Percentiles rank a stretch among this genome's conserved stretches.
phyloP scores from a whole-genome alignment of 768 basidiomycete genomes.

The Leccinum longicurvipes region DNA sequence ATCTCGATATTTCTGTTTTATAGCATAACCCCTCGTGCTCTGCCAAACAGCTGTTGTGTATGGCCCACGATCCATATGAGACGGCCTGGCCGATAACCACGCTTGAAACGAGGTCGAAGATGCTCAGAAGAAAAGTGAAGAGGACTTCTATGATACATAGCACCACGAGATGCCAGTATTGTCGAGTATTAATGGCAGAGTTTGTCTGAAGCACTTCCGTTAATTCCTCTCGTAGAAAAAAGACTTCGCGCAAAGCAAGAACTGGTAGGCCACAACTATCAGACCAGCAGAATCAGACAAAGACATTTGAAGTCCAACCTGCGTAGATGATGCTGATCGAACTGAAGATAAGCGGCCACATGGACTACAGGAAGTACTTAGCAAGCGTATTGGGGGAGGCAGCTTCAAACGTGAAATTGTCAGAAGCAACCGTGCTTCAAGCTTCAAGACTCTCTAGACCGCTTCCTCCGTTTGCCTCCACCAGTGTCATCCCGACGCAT shows the following conservation, averaged over 20 bases:
- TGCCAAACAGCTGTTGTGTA: slow-evolving; percentile 40
- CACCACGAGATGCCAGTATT: not conserved
- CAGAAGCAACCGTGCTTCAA: not conserved
- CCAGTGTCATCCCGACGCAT: not conserved
- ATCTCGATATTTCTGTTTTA: slow-evolving; percentile 38
- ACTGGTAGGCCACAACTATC: slow-evolving; percentile 10
- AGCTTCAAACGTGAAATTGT: too few relatives aligned
- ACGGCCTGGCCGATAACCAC: not conserved
- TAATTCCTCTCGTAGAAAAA: not conserved
- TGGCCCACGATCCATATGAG: slow-evolving; percentile 46
- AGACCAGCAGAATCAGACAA: not conserved
- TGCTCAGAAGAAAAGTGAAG: not conserved
- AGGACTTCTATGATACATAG: not conserved
- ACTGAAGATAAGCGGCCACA: slow-evolving; percentile 19
- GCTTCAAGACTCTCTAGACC: slow-evolving; percentile 9
- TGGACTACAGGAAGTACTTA: slow-evolving; percentile 13
- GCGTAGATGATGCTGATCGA: slow-evolving; percentile 21
- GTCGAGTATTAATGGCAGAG: slow-evolving; percentile 12
- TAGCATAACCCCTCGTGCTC: not conserved
- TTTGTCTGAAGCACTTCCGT: not conserved
- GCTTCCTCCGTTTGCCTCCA: slow-evolving; percentile 13
- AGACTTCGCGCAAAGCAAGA: slow-evolving; percentile 13
- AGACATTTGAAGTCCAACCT: slow-evolving; percentile 6
- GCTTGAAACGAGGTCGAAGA: slow-evolving; percentile 11
- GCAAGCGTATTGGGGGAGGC: slow-evolving; percentile 9